Evolutionary conservation across 495 filamentous ascomycete genomes (phyloP).

Genomic region (Pseudotulostoma volvatum): DNA sequence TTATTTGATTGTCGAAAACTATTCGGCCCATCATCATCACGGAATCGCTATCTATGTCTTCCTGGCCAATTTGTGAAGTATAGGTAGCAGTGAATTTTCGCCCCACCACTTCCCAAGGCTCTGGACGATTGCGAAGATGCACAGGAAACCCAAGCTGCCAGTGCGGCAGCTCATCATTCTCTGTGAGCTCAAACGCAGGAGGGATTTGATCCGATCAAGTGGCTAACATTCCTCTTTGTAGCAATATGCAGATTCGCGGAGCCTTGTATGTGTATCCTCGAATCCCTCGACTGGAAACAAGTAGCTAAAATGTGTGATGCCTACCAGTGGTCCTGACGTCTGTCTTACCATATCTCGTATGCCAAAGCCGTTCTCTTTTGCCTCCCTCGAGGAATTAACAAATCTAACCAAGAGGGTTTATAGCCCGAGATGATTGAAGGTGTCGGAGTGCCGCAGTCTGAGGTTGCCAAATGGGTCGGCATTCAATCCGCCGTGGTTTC

Average conservation of each 20-base stretch:
- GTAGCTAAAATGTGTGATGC: constrained; percentile 1
- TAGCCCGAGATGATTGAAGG: constrained; percentile 70
- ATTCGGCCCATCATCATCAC: too few species aligned
- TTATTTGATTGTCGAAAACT: too few species aligned
- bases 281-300: neutral
- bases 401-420: neutral
- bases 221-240: constrained; percentile 7
- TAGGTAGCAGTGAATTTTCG: too few species aligned
- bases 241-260: constrained; percentile 70
- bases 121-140: too few species aligned
- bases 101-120: too few species aligned
- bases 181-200: constrained; percentile 30
- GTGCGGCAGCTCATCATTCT: constrained; percentile 42
- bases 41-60: too few species aligned
- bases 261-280: constrained; percentile 28
- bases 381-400: neutral
- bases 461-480: constrained; percentile 65
- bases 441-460: constrained; percentile 53
- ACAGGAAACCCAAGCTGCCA: constrained; percentile 27
- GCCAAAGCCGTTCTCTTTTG: constrained; percentile 7
- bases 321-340: constrained; percentile 54
- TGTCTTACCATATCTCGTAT: constrained; percentile 67
- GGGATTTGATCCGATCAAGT: neutral
- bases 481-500: constrained; percentile 59
- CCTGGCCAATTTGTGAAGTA: too few species aligned